Evolutionary conservation across 2,329 filamentous ascomycete genomes (phyloP), one percentile per base, ranked within the genome.

Genomic region (Helicocarpus griseus): DNA sequence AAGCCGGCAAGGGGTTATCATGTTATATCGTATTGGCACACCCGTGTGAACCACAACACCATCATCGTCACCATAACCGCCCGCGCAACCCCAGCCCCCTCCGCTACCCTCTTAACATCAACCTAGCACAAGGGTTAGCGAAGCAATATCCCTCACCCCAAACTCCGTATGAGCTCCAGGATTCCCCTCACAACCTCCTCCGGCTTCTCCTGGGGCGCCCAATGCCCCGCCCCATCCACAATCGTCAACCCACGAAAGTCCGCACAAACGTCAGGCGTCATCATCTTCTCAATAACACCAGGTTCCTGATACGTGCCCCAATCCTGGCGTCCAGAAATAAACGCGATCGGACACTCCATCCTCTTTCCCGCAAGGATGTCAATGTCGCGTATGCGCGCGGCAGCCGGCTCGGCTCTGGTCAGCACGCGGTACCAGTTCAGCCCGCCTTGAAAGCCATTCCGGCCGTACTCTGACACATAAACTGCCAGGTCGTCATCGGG

Each of bases 221-320:
- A 87, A 68, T 87, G 84, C 0, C 83, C 83, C 4, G 81, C 82
- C 0, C 75, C 74, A 14, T 82, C 74, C 11, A 86, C 68, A 17
- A 82, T 66, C 47, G 62, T 74, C 31, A 70, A 64, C 0, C 78
- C 77, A 47, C 71, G 70, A 60, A 80, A 84, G 53, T 76, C 73
- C 24, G 65, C 68, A 56, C 80, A 83, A 0, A 71, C 70, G 6
- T 71, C 65, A n/a, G 60, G 58, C 29, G 60, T 52, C 19, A 49
- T 69, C 64, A 81, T 78, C 26, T 72, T 73, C 60, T 86, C 80
- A 4, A 87, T 61, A 0, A 76, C 81, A 0, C 81, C 81, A 0
- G 82, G 82, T 57, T 83, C 76, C 62, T 87, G 83, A 61, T 79
- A 83, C 29, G 79, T 85, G 0, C 81, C 83, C 83, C 83, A 86